These are phyloP conservation scores for Tulasnella sp. DNA, from an alignment of 768 basidiomycete species.

Conservation along the genomic window DNA sequence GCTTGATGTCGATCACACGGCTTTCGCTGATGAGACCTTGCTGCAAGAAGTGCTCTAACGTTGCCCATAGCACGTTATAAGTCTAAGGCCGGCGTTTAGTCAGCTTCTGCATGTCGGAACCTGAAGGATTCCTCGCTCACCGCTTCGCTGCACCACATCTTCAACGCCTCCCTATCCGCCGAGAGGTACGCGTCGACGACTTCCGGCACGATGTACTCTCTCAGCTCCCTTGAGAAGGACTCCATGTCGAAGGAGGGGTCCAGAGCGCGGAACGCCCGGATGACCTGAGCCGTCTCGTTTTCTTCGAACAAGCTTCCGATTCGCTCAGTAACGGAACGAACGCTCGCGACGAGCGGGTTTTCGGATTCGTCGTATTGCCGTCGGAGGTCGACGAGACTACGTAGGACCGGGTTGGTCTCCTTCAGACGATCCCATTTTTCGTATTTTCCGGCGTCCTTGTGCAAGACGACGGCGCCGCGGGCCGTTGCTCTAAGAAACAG, in stretches of 20 bases:
- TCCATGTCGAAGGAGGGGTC: slow-evolving; percentile 85
- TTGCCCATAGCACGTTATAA: slow-evolving; percentile 97
- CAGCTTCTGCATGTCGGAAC: background rate
- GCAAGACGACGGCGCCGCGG: slow-evolving; percentile 53
- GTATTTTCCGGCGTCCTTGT: slow-evolving; percentile 67
- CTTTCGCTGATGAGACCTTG: slow-evolving; percentile 89
- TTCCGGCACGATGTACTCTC: slow-evolving; percentile 97
- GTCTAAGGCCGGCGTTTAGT: slow-evolving; percentile 39
- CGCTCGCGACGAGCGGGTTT: slow-evolving; percentile 67
- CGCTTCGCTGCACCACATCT: slow-evolving; percentile 91
- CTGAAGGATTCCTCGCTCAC: slow-evolving; percentile 36
- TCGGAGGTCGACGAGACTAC: slow-evolving; percentile 43
- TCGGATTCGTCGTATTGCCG: slow-evolving; percentile 86
- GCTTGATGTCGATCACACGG: slow-evolving; percentile 91
- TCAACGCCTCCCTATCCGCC: slow-evolving; percentile 76
- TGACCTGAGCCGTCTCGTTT: slow-evolving; percentile 95
- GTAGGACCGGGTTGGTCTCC: slow-evolving; percentile 66
- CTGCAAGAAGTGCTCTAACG: slow-evolving; percentile 84
- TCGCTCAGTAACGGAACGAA: slow-evolving; percentile 74
- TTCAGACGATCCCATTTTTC: slow-evolving; percentile 74
- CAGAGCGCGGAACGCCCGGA: slow-evolving; percentile 71
- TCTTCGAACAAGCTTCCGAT: slow-evolving; percentile 83
- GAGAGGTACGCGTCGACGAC: slow-evolving; percentile 92
- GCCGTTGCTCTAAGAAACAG: slow-evolving; percentile 56
- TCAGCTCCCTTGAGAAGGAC: slow-evolving; percentile 73